Evolutionary conservation across 805 yeast genomes (phyloP), one percentile per base, ranked within the genome.

Genomic region (Cyberlindnera saturnus): DNA sequence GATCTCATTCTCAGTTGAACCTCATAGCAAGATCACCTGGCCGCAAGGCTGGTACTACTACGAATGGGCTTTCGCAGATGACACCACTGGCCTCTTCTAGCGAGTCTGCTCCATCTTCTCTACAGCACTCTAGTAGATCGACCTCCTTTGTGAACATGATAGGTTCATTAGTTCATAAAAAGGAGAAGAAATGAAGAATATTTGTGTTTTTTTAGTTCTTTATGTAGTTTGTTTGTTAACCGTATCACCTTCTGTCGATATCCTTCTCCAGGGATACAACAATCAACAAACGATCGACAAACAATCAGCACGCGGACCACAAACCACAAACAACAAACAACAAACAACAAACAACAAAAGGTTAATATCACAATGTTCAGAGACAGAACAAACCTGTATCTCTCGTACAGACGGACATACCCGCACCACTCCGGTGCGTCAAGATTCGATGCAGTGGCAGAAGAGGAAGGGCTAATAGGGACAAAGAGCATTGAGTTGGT

Each of bases 321-420:
- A 23, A 4, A 14, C 4, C 7, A 16, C 13, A 23, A 23, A 18
- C n/a, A 34, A 14, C 16, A 20, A 34, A 16, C 13, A 23, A 23
- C 6, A 34, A 34, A 20, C 16, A 23, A 34, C 16, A 53, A 55
- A 37, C 53, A 52, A 15, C 39, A 38, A 36, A 49, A 45, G 31
- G 10, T 1, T 3, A 16, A 7, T 5, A 30, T 31, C 30, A 38
- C 29, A 42, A 88, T 91, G 96, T 86, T 85, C 58, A 74, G 98
- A 61, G 98, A 93, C 65, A 73, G 97, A 61, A 93, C 99, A n/a
- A 91, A 90, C 59, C 73, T 91, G 50, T 91, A 74, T 63, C 69
- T 89, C 18, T 88, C 97, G 37, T 91, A 86, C 60, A 78, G 99
- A 49, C 79, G 93, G 46, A 89, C 98, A 10, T 83, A 82, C 44